Percentiles rank a stretch among this genome's conserved stretches.
Conservation (phyloP, 139 green algal species). For the Chlamydomonas sp. region DNA sequence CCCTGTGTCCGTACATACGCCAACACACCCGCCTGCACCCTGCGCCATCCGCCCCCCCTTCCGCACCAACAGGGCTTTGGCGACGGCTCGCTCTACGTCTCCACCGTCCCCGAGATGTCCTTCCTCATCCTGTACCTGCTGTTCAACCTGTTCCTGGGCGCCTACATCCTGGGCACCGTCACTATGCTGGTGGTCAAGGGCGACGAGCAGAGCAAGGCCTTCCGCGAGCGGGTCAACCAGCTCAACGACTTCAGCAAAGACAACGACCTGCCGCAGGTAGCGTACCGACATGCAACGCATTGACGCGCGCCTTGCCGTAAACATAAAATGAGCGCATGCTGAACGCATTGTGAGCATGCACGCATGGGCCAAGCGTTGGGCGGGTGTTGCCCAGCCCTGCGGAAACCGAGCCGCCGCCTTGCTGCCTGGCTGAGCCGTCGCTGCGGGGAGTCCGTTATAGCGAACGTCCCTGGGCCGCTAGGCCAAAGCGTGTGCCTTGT, state of each 20-base stretch:
- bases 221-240: conserved; percentile 34
- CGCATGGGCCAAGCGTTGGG: no score
- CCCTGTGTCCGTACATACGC: no score
- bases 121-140: conserved; percentile 37
- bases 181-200: conserved; percentile 52
- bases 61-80: background rate
- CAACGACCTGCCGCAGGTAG: conserved; percentile 32
- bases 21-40: no score
- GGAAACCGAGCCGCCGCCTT: no score
- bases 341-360: background rate
- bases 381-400: no score
- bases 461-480: no score
- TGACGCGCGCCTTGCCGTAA: background rate
- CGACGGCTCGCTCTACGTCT: conserved; percentile 2
- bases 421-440: background rate
- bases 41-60: no score
- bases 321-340: background rate
- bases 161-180: conserved; percentile 48
- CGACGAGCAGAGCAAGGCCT: conserved; percentile 45
- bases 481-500: no score
- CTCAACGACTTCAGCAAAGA: conserved; percentile 36
- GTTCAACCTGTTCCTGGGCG: conserved; percentile 38
- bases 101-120: background rate
- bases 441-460: no score
- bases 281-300: background rate